Base-by-base conservation (phyloP, 2,329 filamentous ascomycete genomes). In the Esteya vermicola region DNA sequence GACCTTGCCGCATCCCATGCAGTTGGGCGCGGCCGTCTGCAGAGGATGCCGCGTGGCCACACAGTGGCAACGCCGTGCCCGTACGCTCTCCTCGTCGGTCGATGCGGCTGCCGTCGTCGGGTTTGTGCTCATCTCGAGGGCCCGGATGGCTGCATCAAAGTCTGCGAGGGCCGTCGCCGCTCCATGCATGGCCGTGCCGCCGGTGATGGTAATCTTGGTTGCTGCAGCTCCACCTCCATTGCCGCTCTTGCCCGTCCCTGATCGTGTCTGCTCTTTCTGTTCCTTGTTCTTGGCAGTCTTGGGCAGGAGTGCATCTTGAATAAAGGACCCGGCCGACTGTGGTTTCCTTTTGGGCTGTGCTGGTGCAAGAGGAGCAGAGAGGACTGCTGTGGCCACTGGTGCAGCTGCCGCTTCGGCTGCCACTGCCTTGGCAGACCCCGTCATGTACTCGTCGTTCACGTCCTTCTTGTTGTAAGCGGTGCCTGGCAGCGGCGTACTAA, bases 21-120 rank as follows among this genome's bases (percentile, higher is more conserved):
- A 98, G 56, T 96, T 98, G 1, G 91, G 91, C 0, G 88, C 86
- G 1, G 89, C 86, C n/a, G 75, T 75, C 33, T 95, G 80, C 3
- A 96, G 71, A 1, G 89, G 84, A 57, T 98, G 91, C 2, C 84
- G 75, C 0, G 82, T 78, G 0, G 84, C 91, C 52, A 93, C 85
- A 57, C 91, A 98, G 51, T 82, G 82, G 59, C 91, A 98, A 41
- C 76, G 77, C 7, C 81, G 72, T 38, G 75, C 68, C 9, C 64
- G 62, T 21, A 76, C 64, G 45, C 70, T 67, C 8, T 62, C 63
- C 30, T 67, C 60, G 2, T 39, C 42, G 40, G 8, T 25, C 28
- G 16, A 12, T 19, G 18, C 27, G 26, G 21, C n/a, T 6, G 19
- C 18, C n/a, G 86, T 60, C 0, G 77, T 74, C 0, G 86, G 85